These are phyloP conservation scores for Apiospora malaysiana DNA, from an alignment of 2,329 filamentous ascomycete genomes.

Conservation along the genomic window DNA sequence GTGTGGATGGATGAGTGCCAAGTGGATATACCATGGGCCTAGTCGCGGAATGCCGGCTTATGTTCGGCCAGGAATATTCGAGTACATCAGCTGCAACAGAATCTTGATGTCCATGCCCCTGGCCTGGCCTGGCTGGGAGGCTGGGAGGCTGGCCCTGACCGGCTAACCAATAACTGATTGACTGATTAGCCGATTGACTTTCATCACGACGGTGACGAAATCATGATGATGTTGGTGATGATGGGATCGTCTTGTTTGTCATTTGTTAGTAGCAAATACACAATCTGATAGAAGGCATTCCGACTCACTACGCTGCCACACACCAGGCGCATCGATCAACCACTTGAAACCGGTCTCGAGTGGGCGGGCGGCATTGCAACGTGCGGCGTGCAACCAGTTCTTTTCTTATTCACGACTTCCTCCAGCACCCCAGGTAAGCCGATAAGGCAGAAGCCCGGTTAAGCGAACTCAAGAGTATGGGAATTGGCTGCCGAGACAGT, in stretches of 20 bases:
- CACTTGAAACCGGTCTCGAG: neutral
- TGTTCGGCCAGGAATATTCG: neutral
- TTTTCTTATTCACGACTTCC: neutral
- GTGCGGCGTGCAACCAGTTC: neutral
- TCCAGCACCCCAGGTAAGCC: neutral
- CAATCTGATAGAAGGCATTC: neutral
- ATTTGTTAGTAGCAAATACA: neutral
- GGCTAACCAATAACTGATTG: no score
- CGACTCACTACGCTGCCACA: neutral
- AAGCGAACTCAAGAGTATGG: neutral
- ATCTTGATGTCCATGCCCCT: neutral
- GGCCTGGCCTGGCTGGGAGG: no score
- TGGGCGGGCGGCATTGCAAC: neutral
- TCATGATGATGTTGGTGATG: constrained; percentile 11
- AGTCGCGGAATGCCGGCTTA: constrained; percentile 12
- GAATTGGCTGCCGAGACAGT: constrained; percentile 8
- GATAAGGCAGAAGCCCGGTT: constrained; percentile 6
- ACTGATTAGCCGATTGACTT: neutral
- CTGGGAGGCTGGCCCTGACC: no score
- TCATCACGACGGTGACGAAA: neutral
- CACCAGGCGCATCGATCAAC: neutral
- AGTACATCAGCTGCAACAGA: neutral
- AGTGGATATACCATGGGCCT: constrained; percentile 6
- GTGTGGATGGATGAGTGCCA: neutral
- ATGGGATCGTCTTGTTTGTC: neutral